Conservation (phyloP, 116 monocot species). For the Trichopus zeylanicus region DNA sequence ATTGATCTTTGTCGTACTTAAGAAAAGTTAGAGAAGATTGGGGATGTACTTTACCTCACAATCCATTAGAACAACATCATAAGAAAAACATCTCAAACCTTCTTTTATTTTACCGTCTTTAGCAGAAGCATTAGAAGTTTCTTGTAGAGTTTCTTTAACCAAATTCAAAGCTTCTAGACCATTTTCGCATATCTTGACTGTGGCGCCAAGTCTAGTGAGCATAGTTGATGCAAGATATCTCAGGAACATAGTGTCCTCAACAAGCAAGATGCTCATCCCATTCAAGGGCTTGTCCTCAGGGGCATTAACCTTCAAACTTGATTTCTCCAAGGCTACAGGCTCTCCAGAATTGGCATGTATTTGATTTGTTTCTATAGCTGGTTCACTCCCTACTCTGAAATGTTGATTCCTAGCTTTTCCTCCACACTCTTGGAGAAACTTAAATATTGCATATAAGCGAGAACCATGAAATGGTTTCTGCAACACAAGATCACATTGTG, state of each 20-base stretch:
- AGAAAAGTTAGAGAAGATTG: not conserved
- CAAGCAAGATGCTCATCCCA: constrained; percentile 3
- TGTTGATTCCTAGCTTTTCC: constrained; percentile 9
- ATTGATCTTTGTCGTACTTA: too few relatives aligned
- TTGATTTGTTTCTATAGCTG: too few relatives aligned
- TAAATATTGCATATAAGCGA: constrained; percentile 32
- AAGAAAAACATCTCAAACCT: constrained; percentile 3
- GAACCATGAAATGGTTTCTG: constrained; percentile 70
- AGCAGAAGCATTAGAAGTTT: not conserved
- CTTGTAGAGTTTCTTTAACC: constrained; percentile 15
- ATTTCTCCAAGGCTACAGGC: not conserved
- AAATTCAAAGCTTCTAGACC: constrained; percentile 1
- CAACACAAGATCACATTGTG: constrained; percentile 35
- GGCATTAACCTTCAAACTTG: not conserved
- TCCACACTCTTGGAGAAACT: constrained; percentile 32
- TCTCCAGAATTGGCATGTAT: too few relatives aligned
- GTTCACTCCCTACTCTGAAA: not conserved
- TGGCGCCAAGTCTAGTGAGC: not conserved
- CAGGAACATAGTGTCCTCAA: not conserved
- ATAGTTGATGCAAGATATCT: too few relatives aligned
- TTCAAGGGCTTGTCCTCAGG: not conserved
- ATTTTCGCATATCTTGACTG: not conserved
- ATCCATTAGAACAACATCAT: constrained; percentile 45
- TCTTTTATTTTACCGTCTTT: constrained; percentile 9
- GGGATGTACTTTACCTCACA: constrained; percentile 12